Percentiles rank a stretch among this genome's conserved stretches.
Conservation (phyloP, 2,329 filamentous ascomycete genomes). For the Stemphylium beticola region DNA sequence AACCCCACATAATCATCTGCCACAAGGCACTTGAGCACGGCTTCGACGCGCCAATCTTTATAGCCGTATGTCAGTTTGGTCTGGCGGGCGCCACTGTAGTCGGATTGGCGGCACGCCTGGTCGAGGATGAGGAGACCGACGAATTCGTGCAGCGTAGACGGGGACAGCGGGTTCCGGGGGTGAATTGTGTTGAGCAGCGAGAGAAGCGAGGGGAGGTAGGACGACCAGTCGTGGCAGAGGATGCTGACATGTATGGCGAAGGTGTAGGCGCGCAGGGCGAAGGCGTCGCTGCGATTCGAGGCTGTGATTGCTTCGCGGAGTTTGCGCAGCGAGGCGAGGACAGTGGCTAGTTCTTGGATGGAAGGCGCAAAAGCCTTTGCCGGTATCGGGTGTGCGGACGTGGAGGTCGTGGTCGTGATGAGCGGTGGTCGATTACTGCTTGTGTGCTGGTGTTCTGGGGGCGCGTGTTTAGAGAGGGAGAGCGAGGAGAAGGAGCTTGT, state of each 20-base stretch:
- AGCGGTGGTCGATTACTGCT: not conserved
- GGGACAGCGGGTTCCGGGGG: conserved; percentile 68
- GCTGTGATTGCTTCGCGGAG: conserved; percentile 88
- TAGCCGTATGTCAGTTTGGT: conserved; percentile 68
- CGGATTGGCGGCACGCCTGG: conserved; percentile 80
- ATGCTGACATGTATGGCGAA: conserved; percentile 89
- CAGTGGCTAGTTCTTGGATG: conserved; percentile 67
- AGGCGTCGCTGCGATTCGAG: conserved; percentile 75
- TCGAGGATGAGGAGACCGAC: conserved; percentile 84
- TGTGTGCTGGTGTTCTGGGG: conserved; percentile 6
- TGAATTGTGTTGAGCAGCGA: conserved; percentile 79
- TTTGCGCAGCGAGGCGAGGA: conserved; percentile 87
- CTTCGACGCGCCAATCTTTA: conserved; percentile 71
- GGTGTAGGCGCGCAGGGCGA: conserved; percentile 87
- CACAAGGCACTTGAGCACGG: conserved; percentile 71
- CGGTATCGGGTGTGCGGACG: conserved; percentile 30
- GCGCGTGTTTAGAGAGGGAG: conserved; percentile 29
- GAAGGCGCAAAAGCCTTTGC: conserved; percentile 37
- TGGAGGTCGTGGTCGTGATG: conserved; percentile 3
- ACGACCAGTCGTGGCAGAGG: conserved; percentile 80
- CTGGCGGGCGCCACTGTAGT: conserved; percentile 75
- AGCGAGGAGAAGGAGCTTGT: conserved; percentile 21
- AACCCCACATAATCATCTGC: conserved; percentile 85
- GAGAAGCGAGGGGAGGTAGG: conserved; percentile 86
- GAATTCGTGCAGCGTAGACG: conserved; percentile 78